Evolutionary conservation across 2,329 filamentous ascomycete genomes (phyloP), one percentile per base, ranked within the genome.

Genomic region (Zymoseptoria brevis): DNA sequence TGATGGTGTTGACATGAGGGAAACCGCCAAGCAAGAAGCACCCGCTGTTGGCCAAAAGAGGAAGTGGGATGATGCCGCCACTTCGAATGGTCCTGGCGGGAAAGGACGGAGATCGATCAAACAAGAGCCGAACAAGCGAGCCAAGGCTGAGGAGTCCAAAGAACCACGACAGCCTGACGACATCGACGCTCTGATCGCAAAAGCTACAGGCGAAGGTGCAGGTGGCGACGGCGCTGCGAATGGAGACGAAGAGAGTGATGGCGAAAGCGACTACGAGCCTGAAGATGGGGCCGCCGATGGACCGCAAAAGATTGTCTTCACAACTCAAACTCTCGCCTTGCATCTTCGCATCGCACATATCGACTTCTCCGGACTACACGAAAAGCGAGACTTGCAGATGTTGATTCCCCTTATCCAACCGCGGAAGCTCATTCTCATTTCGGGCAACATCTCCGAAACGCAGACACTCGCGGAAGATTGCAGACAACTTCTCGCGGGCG

Each of bases 301-400:
- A 0, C 94, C 94, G 0, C 87, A 87, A 45, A 96, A 94, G 74
- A 78, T 92, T 19, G 77, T 88, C 8, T 82, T 87, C 63, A 81
- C 80, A 9, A 83, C 80, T 0, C 82, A 87, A 54, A 82, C 77
- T 1, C 73, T 97, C 24, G 78, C 80, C 9, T 79, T 93, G 59
- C 86, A 89, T 63, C 79, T 94, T 55, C 85, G 87, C 53, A 85
- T 99, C 64, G 88, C 89, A 2, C 94, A 89, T 73, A 86, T 99
- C 56, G 94, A 99, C 74, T 96, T 96, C 71, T 87, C 88, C 55
- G 94, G 93, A 22, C 77, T 97, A 22, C 93, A 97, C 73, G 94
- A 97, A 72, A 92, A 92, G 73, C 88, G 93, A 66, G 96, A 90
- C 73, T 78, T 99, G 54, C 90, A 93, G 74, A 96, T 96, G 87